Evolutionary conservation across 768 basidiomycete genomes (phyloP), one percentile per base, ranked within the genome.

Genomic region (Leccinum broughii): DNA sequence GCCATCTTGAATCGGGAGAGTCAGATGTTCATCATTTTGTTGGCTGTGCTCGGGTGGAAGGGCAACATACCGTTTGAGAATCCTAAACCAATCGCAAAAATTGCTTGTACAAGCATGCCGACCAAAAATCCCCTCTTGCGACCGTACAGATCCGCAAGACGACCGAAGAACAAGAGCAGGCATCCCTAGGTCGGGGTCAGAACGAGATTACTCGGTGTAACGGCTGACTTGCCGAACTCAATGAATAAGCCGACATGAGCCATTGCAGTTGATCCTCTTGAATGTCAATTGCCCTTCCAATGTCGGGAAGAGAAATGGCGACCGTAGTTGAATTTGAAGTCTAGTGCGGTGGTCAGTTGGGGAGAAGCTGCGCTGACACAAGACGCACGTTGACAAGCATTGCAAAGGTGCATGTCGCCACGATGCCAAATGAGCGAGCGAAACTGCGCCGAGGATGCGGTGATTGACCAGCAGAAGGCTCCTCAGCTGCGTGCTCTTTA

Each of bases 61-160:
- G 30, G 22, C 54, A 60, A 62, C 66, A 66, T 65, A 83, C 85
- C 77, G n/a, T 80, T 75, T 0, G 85, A 75, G 61, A 94, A 89
- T 1, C 82, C 87, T 65, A 86, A 84, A 3, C 77, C 88, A 0
- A 95, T 67, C 0, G 86, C 82, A 61, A 89, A 88, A 0, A 78
- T 77, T 8, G 78, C 70, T 39, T 88, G 80, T 57, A 81, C 75
- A 4, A 75, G 8, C 32, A 85, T 83, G 2, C 93, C 93, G 4
- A 77, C 10, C 6, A 88, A 57, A 71, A 92, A 95, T 0, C 78
- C 78, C 35, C 77, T 80, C 66, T 89, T 92, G 34, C 91, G 81
- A 2, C 93, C 92, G 63, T 88, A 86, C 3, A 91, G 74, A 70
- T 94, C 93, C 2, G 92, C 90, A 1, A 94, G 72, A n/a, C 91